Conservation (phyloP, 768 basidiomycete genomes). For the Daedalea quercina region DNA sequence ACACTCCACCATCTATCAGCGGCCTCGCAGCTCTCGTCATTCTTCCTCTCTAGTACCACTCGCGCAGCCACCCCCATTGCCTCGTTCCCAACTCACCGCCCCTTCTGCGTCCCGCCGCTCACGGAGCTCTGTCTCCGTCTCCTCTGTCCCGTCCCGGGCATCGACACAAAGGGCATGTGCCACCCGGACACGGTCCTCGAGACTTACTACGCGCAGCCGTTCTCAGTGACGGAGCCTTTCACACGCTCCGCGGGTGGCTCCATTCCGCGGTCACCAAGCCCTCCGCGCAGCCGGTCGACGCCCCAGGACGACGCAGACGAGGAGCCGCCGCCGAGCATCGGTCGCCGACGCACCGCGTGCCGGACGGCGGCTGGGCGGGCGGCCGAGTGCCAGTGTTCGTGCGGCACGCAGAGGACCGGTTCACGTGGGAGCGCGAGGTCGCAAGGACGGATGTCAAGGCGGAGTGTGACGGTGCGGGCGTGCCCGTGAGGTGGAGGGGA, state of each 20-base stretch:
- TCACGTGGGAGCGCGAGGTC: constrained; percentile 54
- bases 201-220: too few species aligned
- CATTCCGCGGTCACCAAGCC: constrained; percentile 1
- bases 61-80: constrained; percentile 13
- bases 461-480: constrained; percentile 18
- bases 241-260: too few species aligned
- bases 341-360: constrained; percentile 29
- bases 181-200: too few species aligned
- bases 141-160: too few species aligned
- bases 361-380: background rate
- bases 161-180: background rate
- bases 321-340: constrained; percentile 28
- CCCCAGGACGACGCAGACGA: constrained; percentile 5
- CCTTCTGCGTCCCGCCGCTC: constrained; percentile 23
- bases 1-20: constrained; percentile 40
- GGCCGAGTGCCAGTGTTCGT: constrained; percentile 38
- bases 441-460: constrained; percentile 46
- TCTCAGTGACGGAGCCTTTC: too few species aligned
- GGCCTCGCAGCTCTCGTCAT: constrained; percentile 40
- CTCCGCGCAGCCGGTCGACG: constrained; percentile 12
- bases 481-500: constrained; percentile 64
- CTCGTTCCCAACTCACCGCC: constrained; percentile 22
- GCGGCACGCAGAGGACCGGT: constrained; percentile 51
- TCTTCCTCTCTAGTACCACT: constrained; percentile 31
- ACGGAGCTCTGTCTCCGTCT: constrained; percentile 26